phyloP scores from a whole-genome alignment of 352 stramenopile species.

The Pythium rishiriense region DNA sequence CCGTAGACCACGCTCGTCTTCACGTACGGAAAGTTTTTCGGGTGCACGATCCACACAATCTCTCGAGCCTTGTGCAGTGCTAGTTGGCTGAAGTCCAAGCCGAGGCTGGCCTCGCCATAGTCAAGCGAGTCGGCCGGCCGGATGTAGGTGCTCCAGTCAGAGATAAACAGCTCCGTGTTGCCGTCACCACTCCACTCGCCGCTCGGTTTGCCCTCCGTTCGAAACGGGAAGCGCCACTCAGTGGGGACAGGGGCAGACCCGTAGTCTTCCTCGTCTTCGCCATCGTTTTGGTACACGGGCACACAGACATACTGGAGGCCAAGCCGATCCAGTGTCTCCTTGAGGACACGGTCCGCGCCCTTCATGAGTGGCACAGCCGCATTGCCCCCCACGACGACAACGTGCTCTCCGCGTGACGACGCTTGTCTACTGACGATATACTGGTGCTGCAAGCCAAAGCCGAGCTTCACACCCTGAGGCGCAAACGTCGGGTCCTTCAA shows the following conservation, averaged over 20 bases:
- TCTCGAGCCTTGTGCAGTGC: not conserved
- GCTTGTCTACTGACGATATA: not conserved
- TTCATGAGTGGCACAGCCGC: constrained; percentile 17
- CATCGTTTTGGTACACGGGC: constrained; percentile 13
- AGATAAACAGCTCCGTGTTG: not conserved
- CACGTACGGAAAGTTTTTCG: constrained; percentile 7
- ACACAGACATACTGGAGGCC: constrained; percentile 20
- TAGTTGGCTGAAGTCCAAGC: constrained; percentile 8
- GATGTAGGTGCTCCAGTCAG: constrained; percentile 6
- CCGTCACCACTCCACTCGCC: constrained; percentile 6
- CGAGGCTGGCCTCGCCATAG: not conserved
- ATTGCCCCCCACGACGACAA: not conserved
- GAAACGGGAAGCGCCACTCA: not conserved
- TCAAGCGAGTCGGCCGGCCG: not conserved
- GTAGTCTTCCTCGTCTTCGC: not conserved
- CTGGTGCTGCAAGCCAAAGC: constrained; percentile 15
- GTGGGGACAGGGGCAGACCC: not conserved
- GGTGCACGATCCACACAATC: constrained; percentile 20
- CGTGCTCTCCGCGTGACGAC: not conserved
- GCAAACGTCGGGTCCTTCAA: constrained; percentile 13
- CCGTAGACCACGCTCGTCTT: constrained; percentile 16
- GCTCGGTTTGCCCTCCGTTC: not conserved
- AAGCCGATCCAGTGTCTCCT: constrained; percentile 12
- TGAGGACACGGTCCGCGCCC: constrained; percentile 10
- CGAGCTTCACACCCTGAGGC: constrained; percentile 10